These are phyloP conservation scores for Chlamydomonas eustigma DNA, from an alignment of 139 green algal species.

Conservation along the genomic window DNA sequence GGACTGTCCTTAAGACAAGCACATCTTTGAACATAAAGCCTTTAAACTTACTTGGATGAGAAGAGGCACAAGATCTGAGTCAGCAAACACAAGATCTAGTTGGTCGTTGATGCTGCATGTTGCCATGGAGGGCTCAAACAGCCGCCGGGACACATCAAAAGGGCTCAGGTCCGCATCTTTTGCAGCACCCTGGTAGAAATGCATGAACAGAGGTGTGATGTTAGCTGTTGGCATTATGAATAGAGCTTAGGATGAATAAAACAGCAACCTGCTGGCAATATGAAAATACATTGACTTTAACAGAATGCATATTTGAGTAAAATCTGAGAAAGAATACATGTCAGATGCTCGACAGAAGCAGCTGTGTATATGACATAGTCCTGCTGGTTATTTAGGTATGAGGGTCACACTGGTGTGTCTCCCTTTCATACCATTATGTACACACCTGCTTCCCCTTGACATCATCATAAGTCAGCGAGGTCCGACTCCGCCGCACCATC, in stretches of 20 bases:
- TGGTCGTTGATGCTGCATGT: conserved; percentile 42
- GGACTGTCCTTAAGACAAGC: too few species aligned
- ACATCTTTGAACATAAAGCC: too few species aligned
- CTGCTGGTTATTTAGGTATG: too few species aligned
- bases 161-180: conserved; percentile 89
- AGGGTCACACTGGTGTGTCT: not conserved
- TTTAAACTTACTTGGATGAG: conserved; percentile 38
- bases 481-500: conserved; percentile 53
- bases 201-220: too few species aligned
- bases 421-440: not conserved
- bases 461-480: conserved; percentile 71
- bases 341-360: too few species aligned
- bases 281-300: too few species aligned
- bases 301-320: too few species aligned
- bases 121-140: conserved; percentile 51
- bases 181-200: conserved; percentile 33
- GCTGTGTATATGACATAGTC: too few species aligned
- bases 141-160: conserved; percentile 71
- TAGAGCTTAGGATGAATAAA: too few species aligned
- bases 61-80: conserved; percentile 87
- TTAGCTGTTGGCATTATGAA: too few species aligned
- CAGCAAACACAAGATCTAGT: conserved; percentile 85
- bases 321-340: too few species aligned
- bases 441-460: conserved; percentile 38
- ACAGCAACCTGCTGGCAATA: too few species aligned